Evolutionary conservation across 306 rosid genomes (phyloP).

Genomic region (Trichosanthes cucumerina): DNA sequence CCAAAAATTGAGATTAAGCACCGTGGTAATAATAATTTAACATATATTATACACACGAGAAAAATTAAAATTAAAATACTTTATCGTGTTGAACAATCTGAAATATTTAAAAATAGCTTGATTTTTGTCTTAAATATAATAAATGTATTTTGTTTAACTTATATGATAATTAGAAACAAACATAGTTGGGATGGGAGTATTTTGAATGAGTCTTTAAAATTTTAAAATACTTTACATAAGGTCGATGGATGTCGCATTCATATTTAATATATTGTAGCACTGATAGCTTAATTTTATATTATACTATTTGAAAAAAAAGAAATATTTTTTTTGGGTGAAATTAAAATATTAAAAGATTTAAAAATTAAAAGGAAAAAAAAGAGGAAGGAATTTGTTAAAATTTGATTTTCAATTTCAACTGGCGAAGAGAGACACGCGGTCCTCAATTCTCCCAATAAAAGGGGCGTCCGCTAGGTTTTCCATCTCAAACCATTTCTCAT

Average conservation of each 20-base stretch:
- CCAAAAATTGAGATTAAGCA: too few relatives aligned
- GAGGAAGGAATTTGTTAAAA: background rate
- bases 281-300: background rate
- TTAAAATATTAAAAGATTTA: background rate
- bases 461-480: conserved; percentile 9
- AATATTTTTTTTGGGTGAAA: background rate
- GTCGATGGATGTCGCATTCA: background rate
- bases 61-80: too few relatives aligned
- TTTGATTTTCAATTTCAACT: background rate
- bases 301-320: background rate
- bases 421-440: conserved; percentile 1
- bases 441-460: conserved; percentile 7
- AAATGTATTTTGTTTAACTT: background rate
- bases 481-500: background rate
- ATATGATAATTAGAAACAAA: background rate
- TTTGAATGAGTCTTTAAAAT: background rate
- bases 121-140: background rate
- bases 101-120: too few relatives aligned
- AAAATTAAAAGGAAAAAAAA: background rate
- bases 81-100: too few relatives aligned
- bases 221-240: background rate
- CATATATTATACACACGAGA: too few relatives aligned
- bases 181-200: background rate
- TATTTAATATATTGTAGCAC: background rate
- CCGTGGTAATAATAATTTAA: too few relatives aligned